These are phyloP conservation scores for Aegilops bicornis DNA, from an alignment of 176 grass and related monocot species.

Conservation along the genomic window DNA sequence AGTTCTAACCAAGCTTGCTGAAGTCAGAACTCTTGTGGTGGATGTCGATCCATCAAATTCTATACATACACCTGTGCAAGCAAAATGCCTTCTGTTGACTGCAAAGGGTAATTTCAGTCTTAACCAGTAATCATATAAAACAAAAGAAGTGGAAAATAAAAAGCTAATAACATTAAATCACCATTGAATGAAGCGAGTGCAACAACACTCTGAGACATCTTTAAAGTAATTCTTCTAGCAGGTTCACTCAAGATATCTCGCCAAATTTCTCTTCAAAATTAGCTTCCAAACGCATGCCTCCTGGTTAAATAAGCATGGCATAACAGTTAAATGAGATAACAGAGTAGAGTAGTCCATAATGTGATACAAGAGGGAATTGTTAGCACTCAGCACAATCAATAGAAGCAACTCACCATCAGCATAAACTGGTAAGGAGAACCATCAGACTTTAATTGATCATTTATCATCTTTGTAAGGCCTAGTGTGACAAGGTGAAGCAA, in stretches of 20 bases:
- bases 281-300: neutral
- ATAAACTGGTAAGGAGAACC: neutral
- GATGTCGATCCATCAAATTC: neutral
- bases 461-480: too few species aligned
- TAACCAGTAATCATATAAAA: neutral
- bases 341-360: neutral
- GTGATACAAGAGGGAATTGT: neutral
- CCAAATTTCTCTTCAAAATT: conserved; percentile 9
- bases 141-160: neutral
- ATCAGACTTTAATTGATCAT: neutral
- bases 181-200: neutral
- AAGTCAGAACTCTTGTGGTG: conserved; percentile 1
- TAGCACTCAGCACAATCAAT: neutral
- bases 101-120: neutral
- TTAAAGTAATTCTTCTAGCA: neutral
- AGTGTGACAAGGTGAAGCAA: neutral
- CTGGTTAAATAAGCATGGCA: neutral
- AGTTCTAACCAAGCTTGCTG: conserved; percentile 10
- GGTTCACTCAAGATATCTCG: neutral
- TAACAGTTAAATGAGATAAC: neutral
- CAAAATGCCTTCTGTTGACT: neutral
- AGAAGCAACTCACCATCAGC: neutral
- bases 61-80: conserved; percentile 8
- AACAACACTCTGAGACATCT: neutral
- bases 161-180: neutral